Evolutionary conservation across 805 yeast genomes (phyloP), one percentile per base, ranked within the genome.

Genomic region (Teunomyces barrocoloradensis): DNA sequence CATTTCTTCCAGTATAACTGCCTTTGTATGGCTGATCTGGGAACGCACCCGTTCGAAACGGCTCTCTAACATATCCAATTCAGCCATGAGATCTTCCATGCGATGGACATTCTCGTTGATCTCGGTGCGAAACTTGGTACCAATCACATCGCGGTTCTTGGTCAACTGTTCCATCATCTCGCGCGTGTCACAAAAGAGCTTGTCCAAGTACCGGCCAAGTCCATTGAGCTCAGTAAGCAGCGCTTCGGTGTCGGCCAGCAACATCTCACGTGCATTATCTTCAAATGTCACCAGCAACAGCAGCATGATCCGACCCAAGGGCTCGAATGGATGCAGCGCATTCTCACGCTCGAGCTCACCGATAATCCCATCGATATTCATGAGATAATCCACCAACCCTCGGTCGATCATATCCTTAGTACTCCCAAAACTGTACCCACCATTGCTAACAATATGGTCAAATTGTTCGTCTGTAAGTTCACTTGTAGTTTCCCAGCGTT

Each of bases 41-140:
- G 46, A 40, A n/a, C 40, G 40, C 6, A 37, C 40, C 3, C 25
- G 28, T 9, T 37, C 29, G 18, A 71, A 59, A 21, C 69, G 60
- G 28, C 35, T 35, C 33, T 66, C 71, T 9, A 70, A 54, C 18
- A 49, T 46, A 15, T 53, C 50, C 21, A 73, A 53, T 25, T 61
- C 56, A 13, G 46, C 51, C 30, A 60, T 44, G n/a, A 73, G 52
- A 15, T 60, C 64, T 20, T 64, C 55, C 21, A 72, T 56, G 42
- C 64, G 61, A 11, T 53, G 49, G 21, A 67, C 56, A 42, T 62
- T 66, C 12, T 47, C 54, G 42, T 59, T 61, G 44, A 71, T 60
- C 28, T 63, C 64, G 5, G 50, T 51, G 25, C 60, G 58, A 51
- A 63, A 66, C 28, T 52, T 53, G 2, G 45, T 45, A 34, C 55